Evolutionary conservation across 2,329 filamentous ascomycete genomes (phyloP).

Genomic region (Penicillium aurantiogriseum): DNA sequence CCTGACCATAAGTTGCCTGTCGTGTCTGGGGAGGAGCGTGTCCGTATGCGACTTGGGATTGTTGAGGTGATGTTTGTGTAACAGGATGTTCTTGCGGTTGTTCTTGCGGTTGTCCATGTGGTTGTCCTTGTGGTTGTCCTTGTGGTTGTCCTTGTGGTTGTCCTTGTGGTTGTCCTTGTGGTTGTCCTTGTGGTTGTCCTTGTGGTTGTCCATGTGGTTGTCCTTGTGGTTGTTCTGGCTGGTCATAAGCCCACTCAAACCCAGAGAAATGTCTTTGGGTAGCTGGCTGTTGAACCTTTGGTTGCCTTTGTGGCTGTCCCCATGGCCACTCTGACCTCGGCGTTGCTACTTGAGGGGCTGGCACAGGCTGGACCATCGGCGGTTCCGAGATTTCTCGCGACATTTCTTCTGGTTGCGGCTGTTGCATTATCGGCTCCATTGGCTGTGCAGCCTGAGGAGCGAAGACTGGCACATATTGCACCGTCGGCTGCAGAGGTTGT

Average conservation of each 20-base stretch:
- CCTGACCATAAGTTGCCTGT: background rate
- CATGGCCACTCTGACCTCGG: constrained; percentile 5
- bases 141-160: no score
- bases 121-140: background rate
- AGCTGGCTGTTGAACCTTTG: background rate
- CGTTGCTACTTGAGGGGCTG: background rate
- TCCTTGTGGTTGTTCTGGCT: background rate
- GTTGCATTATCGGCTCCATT: background rate
- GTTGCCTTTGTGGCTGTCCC: constrained; percentile 1
- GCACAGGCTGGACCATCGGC: background rate
- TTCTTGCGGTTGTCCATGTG: background rate
- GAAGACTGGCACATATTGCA: constrained; percentile 57
- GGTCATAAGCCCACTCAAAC: constrained; percentile 4
- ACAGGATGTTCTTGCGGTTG: background rate
- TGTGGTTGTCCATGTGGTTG: no score
- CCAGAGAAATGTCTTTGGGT: background rate
- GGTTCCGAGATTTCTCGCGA: background rate
- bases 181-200: background rate
- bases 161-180: background rate
- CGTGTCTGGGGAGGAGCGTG: background rate
- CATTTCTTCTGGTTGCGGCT: background rate
- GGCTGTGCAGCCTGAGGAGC: constrained; percentile 53
- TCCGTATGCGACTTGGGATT: background rate
- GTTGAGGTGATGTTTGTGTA: background rate
- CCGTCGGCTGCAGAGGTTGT: background rate